Evolutionary conservation across 2,329 filamentous ascomycete species (phyloP).

Genomic region (Aureobasidium leucospermi): DNA sequence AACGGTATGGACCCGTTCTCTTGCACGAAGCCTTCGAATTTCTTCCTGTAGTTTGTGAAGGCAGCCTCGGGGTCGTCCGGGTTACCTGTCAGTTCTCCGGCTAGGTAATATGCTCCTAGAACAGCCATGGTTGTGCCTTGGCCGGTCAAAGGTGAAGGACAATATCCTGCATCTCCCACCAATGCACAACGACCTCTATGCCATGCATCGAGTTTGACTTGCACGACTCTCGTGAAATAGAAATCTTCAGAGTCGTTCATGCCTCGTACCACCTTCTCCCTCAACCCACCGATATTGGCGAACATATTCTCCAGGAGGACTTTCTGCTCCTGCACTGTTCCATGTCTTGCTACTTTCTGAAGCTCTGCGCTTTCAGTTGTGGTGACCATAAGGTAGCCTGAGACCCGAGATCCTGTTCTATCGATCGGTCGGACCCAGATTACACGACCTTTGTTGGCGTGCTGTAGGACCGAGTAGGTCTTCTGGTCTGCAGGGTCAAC

Average conservation of each 20-base stretch:
- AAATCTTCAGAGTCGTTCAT: constrained; percentile 37
- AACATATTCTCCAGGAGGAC: constrained; percentile 15
- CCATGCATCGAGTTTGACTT: constrained; percentile 32
- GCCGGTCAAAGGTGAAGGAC: constrained; percentile 28
- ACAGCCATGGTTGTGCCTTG: constrained; percentile 30
- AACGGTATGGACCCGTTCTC: constrained; percentile 25
- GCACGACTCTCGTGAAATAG: constrained; percentile 37
- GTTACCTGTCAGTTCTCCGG: constrained; percentile 27
- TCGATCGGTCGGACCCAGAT: constrained; percentile 19
- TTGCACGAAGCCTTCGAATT: constrained; percentile 19
- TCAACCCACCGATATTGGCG: constrained; percentile 10
- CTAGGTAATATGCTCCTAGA: constrained; percentile 33
- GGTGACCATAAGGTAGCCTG: constrained; percentile 16
- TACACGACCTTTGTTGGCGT: constrained; percentile 17
- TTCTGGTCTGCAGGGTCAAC: constrained; percentile 9
- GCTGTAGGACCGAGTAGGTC: constrained; percentile 16
- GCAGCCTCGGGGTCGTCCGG: constrained; percentile 18
- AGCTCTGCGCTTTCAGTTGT: constrained; percentile 7
- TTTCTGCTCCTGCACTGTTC: neutral
- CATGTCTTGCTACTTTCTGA: neutral
- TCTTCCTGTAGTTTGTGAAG: constrained; percentile 19
- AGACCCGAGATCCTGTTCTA: constrained; percentile 10
- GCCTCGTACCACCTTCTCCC: constrained; percentile 25
- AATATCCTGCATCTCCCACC: constrained; percentile 34
- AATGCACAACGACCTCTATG: constrained; percentile 29